Evolutionary conservation across 495 filamentous ascomycete genomes (phyloP), one percentile per base, ranked within the genome.

Genomic region (Xylaria intraflava): DNA sequence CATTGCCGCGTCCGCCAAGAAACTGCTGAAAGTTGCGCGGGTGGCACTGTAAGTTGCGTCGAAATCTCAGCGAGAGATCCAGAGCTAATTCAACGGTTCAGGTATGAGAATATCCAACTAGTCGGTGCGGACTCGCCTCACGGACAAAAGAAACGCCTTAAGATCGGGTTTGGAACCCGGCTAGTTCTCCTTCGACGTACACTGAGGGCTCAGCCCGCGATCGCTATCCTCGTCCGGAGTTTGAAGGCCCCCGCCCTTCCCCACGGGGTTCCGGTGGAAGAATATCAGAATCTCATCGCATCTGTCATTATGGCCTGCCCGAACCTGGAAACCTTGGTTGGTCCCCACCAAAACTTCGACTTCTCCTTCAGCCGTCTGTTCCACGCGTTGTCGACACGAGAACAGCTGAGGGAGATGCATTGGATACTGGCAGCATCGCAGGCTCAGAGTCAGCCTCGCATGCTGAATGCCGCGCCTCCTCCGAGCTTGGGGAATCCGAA

Each of bases 281-380:
- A 85, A 47, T 85, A 88, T 56, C 78, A 86, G 27, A 82, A 91
- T 57, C 53, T 87, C 30, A 74, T 91, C 4, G 87, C 89, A 5
- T 89, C 88, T 6, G 69, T 96, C 24, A 81, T 95, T 26, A 90
- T 90, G 84, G 72, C 84, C 5, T 95, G 90, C 63, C 88, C 88
- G 9, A 92, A 93, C 62, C 69, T 96, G 35, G 88, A 95, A 62
- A 74, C 79, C 38, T 69, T 95, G 16, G 67, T 83, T 30, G 89
- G 90, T 2, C 81, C 84, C 56, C 82, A 86, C 61, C 78, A 84
- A 7, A 72, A 79, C 7, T 90, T 89, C 62, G 75, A 82, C 44
- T 85, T 89, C 62, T 75, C 82, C 39, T 90, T 86, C 57, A 84
- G 87, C 61, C 84, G 87, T 35, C 65, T 90, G 8, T 84, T 85